phyloP scores from a whole-genome alignment of 164 flowering plant genomes.

The Magnolia sinica region DNA sequence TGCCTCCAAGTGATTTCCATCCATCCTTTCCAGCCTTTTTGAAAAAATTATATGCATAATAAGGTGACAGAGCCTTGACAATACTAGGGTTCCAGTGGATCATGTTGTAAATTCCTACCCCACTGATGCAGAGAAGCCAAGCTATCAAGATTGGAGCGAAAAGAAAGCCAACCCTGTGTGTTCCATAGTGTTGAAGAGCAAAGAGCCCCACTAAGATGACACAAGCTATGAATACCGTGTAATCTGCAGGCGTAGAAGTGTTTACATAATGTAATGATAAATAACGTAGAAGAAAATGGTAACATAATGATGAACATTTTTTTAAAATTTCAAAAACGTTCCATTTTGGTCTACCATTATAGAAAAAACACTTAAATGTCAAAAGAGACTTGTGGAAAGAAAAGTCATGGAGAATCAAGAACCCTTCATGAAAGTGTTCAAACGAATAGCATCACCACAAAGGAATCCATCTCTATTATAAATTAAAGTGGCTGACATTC shows the following conservation, averaged over 20 bases:
- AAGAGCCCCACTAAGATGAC: constrained; percentile 51
- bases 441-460: too few relatives aligned
- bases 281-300: neutral
- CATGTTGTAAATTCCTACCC: constrained; percentile 59
- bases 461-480: neutral
- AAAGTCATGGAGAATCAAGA: neutral
- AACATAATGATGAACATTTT: neutral
- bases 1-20: constrained; percentile 61
- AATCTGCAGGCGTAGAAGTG: constrained; percentile 26
- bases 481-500: neutral
- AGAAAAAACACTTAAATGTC: neutral
- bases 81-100: constrained; percentile 47
- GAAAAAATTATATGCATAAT: constrained; percentile 45
- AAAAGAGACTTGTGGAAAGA: neutral
- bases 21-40: constrained; percentile 39
- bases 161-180: constrained; percentile 50
- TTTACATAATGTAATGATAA: neutral
- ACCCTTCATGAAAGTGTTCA: neutral
- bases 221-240: constrained; percentile 39
- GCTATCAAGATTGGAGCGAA: constrained; percentile 57
- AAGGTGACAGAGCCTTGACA: constrained; percentile 48
- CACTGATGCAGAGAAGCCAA: constrained; percentile 64
- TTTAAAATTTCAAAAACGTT: neutral
- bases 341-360: neutral
- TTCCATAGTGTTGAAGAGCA: constrained; percentile 64